Conservation (phyloP, 495 filamentous ascomycete genomes). For the Haplographium delicatum region DNA sequence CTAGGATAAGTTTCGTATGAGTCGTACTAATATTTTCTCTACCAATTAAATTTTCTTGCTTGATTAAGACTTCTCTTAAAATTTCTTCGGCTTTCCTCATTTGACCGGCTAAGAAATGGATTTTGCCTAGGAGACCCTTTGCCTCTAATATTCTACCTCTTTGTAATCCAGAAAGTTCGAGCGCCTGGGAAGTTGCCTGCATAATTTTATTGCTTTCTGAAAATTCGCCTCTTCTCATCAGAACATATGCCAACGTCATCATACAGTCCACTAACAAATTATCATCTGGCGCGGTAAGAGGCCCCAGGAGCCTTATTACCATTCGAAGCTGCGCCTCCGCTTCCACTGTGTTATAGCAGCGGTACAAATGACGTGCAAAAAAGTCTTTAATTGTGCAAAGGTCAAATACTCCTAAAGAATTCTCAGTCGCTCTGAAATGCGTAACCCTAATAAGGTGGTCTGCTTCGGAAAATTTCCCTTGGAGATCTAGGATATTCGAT, state of each 20-base stretch:
- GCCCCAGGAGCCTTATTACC: background rate
- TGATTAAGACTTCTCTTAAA: background rate
- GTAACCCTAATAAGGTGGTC: background rate
- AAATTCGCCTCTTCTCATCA: background rate
- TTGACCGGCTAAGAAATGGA: background rate
- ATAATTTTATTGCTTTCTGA: background rate
- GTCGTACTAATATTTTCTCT: too few relatives aligned
- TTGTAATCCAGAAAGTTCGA: background rate
- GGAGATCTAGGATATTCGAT: background rate
- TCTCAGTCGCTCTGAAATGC: background rate
- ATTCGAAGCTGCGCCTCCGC: background rate
- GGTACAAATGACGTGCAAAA: background rate
- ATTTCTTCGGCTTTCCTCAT: background rate
- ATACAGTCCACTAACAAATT: background rate
- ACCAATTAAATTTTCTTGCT: background rate
- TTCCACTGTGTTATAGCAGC: background rate
- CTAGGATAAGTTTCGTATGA: too few relatives aligned
- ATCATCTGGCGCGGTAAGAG: background rate
- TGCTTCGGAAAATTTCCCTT: background rate
- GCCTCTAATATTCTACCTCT: background rate
- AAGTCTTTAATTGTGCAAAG: background rate
- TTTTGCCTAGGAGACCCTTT: background rate
- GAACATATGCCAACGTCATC: background rate
- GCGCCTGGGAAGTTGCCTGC: background rate
- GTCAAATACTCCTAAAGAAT: background rate